phyloP scores from a whole-genome alignment of 768 basidiomycete genomes.

The Kwoniella dejecticola region DNA sequence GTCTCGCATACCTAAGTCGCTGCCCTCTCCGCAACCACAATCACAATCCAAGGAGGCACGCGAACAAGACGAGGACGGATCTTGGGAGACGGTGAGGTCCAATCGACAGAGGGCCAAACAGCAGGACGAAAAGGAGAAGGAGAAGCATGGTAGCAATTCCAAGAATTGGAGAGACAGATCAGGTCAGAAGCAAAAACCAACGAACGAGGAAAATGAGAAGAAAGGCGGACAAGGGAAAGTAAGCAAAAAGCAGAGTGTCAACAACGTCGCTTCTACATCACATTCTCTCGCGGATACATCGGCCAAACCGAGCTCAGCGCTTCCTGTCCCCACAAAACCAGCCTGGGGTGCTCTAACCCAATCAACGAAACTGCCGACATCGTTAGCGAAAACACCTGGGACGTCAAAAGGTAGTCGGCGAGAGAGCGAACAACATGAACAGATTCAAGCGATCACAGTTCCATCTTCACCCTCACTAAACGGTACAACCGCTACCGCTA shows the following conservation, averaged over 20 bases:
- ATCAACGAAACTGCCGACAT: not conserved
- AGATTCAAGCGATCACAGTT: conserved; percentile 7
- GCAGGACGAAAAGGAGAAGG: conserved; percentile 26
- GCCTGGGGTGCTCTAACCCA: conserved; percentile 22
- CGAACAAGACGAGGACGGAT: conserved; percentile 30
- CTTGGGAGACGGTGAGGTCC: conserved; percentile 45
- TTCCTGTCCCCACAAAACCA: conserved; percentile 14
- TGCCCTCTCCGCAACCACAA: conserved; percentile 17
- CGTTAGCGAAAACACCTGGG: not conserved
- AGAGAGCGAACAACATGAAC: not conserved
- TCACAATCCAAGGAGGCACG: not conserved
- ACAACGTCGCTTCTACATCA: not conserved
- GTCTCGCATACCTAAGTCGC: not conserved
- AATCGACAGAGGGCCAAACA: conserved; percentile 15
- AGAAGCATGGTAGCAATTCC: conserved; percentile 27
- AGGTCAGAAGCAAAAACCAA: conserved; percentile 13
- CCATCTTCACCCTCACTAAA: conserved; percentile 30
- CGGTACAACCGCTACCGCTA: conserved; percentile 27
- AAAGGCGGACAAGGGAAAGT: conserved; percentile 19
- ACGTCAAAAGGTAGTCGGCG: not conserved
- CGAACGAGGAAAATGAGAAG: conserved; percentile 15
- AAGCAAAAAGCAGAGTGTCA: conserved; percentile 19
- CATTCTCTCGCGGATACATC: conserved; percentile 10
- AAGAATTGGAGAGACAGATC: conserved; percentile 29
- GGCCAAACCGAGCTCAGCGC: conserved; percentile 1